phyloP scores from a whole-genome alignment of 2,329 filamentous ascomycete genomes.

The Sphaceloma murrayae region DNA sequence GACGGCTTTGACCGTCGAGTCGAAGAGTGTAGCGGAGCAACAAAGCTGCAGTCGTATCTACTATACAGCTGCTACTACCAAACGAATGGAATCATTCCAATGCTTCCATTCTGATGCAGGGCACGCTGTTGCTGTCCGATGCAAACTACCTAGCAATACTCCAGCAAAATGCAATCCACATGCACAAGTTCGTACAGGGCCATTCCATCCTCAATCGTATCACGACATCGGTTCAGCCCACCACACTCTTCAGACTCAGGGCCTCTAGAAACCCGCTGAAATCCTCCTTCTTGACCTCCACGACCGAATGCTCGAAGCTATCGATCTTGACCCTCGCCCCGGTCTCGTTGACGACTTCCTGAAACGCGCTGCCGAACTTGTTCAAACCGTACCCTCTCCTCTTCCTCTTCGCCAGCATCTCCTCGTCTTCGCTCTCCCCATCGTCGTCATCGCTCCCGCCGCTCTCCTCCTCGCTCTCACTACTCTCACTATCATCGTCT shows the following conservation, averaged over 20 bases:
- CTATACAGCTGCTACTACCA: slow-evolving; percentile 1
- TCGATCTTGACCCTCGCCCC: slow-evolving; percentile 84
- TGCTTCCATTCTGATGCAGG: neutral
- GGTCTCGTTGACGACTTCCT: slow-evolving; percentile 87
- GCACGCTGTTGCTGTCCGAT: slow-evolving; percentile 2
- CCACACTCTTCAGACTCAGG: slow-evolving; percentile 82
- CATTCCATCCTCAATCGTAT: slow-evolving; percentile 1
- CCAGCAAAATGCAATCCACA: neutral
- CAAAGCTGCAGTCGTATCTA: neutral
- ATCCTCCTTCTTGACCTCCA: slow-evolving; percentile 96
- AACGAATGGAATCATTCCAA: neutral
- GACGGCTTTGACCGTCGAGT: too few relatives aligned
- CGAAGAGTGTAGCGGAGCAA: neutral
- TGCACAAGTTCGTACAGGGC: too few relatives aligned
- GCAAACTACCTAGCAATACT: slow-evolving; percentile 2
- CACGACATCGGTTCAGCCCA: slow-evolving; percentile 35
- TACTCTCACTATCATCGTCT: slow-evolving; percentile 40
- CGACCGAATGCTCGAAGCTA: slow-evolving; percentile 93
- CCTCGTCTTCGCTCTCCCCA: slow-evolving; percentile 36
- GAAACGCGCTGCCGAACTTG: slow-evolving; percentile 88
- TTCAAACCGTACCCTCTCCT: slow-evolving; percentile 68
- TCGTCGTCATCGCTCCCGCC: slow-evolving; percentile 29
- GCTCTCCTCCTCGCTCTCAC: slow-evolving; percentile 39
- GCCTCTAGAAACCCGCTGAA: slow-evolving; percentile 81
- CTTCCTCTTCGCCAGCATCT: slow-evolving; percentile 44